Evolutionary conservation across 306 rosid species (phyloP), one percentile per base, ranked within the genome.

Genomic region (Hippophae gyantsensis): DNA sequence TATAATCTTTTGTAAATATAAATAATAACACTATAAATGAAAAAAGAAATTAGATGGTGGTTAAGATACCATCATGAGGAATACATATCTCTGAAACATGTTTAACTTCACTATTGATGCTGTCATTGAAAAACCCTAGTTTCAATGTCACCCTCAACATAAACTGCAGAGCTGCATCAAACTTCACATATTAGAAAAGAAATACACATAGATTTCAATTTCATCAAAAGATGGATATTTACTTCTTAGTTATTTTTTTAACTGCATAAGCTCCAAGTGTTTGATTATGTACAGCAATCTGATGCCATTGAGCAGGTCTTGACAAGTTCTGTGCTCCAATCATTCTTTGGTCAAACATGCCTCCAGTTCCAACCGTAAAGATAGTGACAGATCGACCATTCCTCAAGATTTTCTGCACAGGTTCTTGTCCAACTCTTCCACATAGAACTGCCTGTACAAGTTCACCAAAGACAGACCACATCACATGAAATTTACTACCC

Each of bases 321-420:
- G 95, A 95, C 85, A 82, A 58, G 77, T 78, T 90, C 60, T 63
- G 67, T 63, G 76, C 60, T 47, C 80, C 82, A 51, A 44, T 14
- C 65, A 63, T 65, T 77, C 99, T 84, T 73, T 92, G 99, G 73
- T 92, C 99, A 72, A 52, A 88, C 95, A 86, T 73, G 59, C 95
- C 99, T n/a, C 97, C 99, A 0, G 99, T 92, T 63, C 96, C 99
- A 72, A 92, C 96, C 0, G 96, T 92, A 68, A 92, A 92, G 66
- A 88, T 84, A 68, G 95, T 88, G 41, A 92, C 61, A 47, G 67
- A 81, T 57, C 67, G 85, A 51, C 96, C 95, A 77, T 82, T 85
- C 74, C 99, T 83, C 75, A 88, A 76, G 54, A 85, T 88, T 88
- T 92, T 92, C 56, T 92, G 96, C 73, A 92, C 86, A 42, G 99